Evolutionary conservation across 352 stramenopile genomes (phyloP), one percentile per base, ranked within the genome.

Genomic region (Pilasporangium apinafurcum): DNA sequence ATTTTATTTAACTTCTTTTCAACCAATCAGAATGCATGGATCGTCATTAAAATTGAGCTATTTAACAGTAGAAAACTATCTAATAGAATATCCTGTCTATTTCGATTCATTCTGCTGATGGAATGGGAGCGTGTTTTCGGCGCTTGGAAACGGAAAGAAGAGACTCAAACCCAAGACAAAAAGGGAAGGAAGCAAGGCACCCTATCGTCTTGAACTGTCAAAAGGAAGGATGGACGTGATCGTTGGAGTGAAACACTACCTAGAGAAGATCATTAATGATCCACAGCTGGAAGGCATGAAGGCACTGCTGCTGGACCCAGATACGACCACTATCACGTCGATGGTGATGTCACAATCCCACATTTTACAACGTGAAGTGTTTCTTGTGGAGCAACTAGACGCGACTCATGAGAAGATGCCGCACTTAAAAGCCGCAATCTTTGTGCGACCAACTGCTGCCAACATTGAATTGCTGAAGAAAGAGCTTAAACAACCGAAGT

Each of bases 291-390:
- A 85, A 10, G 95, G 95, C 28, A 99, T 99, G 95, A 99, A 99
- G 67, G 88, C 92, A 22, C 73, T 99, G 21, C 66, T 99, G 39
- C 78, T 99, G 36, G 95, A 99, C 65, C 74, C 72, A 4, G 77
- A 92, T 21, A 99, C 96, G 16, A 98, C 93, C 10, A 88, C 93
- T 53, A 92, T 98, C 37, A 85, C 98, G 31, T 92, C 70, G 24
- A 98, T 96, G 67, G 95, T 98, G 20, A 96, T 97, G 56, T 95
- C 83, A 14, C 95, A 98, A 71, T 96, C 88, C 30, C 89, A 98
- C 58, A 98, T 99, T 38, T 55, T 98, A 26, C 76, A 90, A 53
- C 79, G 92, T 37, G 88, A 99, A 47, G 93, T 99, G 5, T 99
- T 98, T 55, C 69, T 98, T 5, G 91, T 98, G 2, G 87, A 95